Base-by-base conservation (phyloP, 2,329 filamentous ascomycete genomes). In the Hymenoscyphus occultus region DNA sequence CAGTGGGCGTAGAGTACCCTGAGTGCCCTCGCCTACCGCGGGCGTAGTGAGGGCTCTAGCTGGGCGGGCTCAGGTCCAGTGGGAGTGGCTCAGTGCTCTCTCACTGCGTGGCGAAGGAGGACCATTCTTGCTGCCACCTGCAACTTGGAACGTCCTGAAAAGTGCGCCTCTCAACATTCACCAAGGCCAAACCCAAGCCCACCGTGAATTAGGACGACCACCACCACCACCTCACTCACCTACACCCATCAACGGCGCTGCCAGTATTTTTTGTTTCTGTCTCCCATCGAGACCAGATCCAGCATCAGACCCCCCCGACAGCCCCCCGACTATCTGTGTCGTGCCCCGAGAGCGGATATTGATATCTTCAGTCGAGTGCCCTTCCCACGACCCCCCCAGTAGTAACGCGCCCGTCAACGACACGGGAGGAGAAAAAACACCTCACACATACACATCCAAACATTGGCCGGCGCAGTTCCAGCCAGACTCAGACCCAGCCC, bases 381-480 rank as follows among this genome's bases (percentile, higher is more conserved):
- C 60, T 28, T 28, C 39, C 39, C 60, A 56, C 32, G 19, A 60
- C 59, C 56, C 59, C 48, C 63, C 58, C 32, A 57, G 51, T 62
- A 57, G 51, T 62, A 59, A 64, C 59, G 59, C 64, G 48, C 31
- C 61, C 61, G 64, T 67, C 56, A 56, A 67, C 68, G 65, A 66
- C 60, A 64, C 56, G 19, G 22, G n/a, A 13, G 22, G 19, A 35
- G 35, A 62, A 62, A 63, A 63, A 65, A 59, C 63, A 42, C 64
- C 57, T 57, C 61, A 54, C 48, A 28, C 64, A 60, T 56, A 39
- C 42, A 56, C 64, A 19, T 31, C 56, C 60, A 67, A 35, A 35
- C 35, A 35, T 35, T 35, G 35, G 35, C 35, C 60, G 63, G 60
- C 65, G 63, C 70, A 68, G 69, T 69, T 68, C 69, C 60, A 61